Base-by-base conservation (phyloP, 1,139 yeast genomes). In the Hemisphaericaspora lyxosophila region DNA sequence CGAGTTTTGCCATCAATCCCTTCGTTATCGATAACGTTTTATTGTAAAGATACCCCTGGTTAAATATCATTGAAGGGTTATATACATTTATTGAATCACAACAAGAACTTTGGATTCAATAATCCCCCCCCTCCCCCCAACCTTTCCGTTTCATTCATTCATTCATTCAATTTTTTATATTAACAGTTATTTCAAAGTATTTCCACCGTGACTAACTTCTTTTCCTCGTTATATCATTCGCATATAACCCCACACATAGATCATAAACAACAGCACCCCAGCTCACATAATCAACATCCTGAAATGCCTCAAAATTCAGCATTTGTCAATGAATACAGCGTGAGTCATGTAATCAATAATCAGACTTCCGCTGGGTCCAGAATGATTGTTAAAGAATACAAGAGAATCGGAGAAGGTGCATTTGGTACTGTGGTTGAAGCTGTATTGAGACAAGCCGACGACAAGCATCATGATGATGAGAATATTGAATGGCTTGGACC, bases 401-500 rank as follows among this genome's bases (percentile, higher is more conserved):
- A 81, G 47, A 78, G 79, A 50, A 83, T 85, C 34, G 94, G 94
- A 5, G 88, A 84, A 59, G 94, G 94, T 26, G 92, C 94, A 3
- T 85, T 85, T 55, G 94, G 94, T 32, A 83, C 88, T 2, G 94
- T 85, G 15, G 82, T 82, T 9, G 89, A 84, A 55, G 90, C 94
- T 1, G 76, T 78, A 44, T 64, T 79, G 43, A 65, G 62, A 44
- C 55, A 62, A 36, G 57, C 51, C 33, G 59, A 57, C 34, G 23
- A 17, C 18, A 13, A 23, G 32, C n/a, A 32, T 23, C 29, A 23
- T 5, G 2, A 11, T 26, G 15, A 18, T 18, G 29, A 11, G 8
- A n/a, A 41, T 19, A 37, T 47, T 33, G 63, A 64, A 20, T 80
- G 86, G 85, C 63, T 80, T 29, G 94, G 94, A 0, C 94, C 94